Conservation (phyloP, 2,329 filamentous ascomycete genomes). For the Colletotrichum sp. region DNA sequence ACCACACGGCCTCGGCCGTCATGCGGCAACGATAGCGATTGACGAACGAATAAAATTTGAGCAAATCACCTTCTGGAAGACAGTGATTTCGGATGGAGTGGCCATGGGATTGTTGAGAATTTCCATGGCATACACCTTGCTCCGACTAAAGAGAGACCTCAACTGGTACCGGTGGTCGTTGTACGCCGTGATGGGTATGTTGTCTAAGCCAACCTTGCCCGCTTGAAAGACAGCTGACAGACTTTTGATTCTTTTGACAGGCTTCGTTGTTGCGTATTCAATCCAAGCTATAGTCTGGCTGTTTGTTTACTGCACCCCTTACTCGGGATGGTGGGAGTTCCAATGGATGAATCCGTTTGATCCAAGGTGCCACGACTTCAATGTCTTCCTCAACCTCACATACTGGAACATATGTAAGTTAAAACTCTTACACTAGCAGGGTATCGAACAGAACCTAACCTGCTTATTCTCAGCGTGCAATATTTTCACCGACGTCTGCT, state of each 20-base stretch:
- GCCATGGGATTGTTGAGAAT: conserved; percentile 26
- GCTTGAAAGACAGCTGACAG: not conserved
- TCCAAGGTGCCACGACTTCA: conserved; percentile 24
- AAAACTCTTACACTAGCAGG: not conserved
- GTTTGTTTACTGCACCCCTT: conserved; percentile 28
- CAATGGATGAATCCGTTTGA: conserved; percentile 28
- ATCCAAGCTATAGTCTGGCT: conserved; percentile 25
- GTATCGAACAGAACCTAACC: too few species aligned
- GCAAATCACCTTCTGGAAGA: conserved; percentile 27
- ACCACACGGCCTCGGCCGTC: conserved; percentile 26
- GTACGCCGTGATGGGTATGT: conserved; percentile 24
- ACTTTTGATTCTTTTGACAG: not conserved
- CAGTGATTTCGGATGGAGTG: conserved; percentile 25
- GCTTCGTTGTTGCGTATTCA: conserved; percentile 24
- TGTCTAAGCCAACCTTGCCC: not conserved
- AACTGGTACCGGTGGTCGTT: conserved; percentile 27
- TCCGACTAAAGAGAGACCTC: conserved; percentile 24
- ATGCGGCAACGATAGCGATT: conserved; percentile 12
- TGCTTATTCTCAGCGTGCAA: conserved; percentile 24
- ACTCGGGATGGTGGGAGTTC: conserved; percentile 29
- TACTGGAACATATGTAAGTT: conserved; percentile 27
- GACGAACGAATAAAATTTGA: conserved; percentile 24
- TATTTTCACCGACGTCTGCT: conserved; percentile 33
- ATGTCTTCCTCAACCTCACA: conserved; percentile 22
- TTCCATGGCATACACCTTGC: conserved; percentile 25